Base-by-base conservation (phyloP, 23 red algal species). In the Gracilaria caudata region DNA sequence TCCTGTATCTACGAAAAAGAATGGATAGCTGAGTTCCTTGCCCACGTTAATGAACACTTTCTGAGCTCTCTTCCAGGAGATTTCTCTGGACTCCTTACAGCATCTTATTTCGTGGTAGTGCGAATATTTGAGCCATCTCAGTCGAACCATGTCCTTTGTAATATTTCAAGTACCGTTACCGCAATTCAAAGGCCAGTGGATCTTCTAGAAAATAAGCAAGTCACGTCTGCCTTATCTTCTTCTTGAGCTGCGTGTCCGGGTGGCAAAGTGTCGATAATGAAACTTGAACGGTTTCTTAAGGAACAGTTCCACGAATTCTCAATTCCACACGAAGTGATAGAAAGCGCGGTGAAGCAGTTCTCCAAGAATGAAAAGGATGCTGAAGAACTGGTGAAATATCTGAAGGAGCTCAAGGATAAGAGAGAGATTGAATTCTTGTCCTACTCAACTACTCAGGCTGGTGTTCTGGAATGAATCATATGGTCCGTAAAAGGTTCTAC, bases 401-500 rank as follows among this genome's bases (percentile, higher is more conserved):
- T n/a, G n/a, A n/a, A n/a, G n/a, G n/a, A n/a, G n/a, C n/a, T n/a
- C n/a, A n/a, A n/a, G n/a, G n/a, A n/a, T n/a, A 45, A 45, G 41
- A 10, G 41, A 45, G 10, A 45, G 10, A 20, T 56, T 56, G 12
- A 56, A 16, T 56, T 13, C 16, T n/a, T 56, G 16, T 7, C 3
- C 16, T 56, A 56, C 19, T 7, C 8, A 7, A 20, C 16, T 56
- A 16, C 6, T 16, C 53, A 21, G 4, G 12, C 8, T 56, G 21
- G 21, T 3, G 53, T 20, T 21, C 21, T 56, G 4, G 8, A 56
- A 20, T 20, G 16, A 3, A 20, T 56, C 16, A 56, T 20, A 3
- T 78, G 73, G 73, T 51, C 46, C 51, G 10, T 47, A 9, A 13
- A 44, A 78, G 73, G 39, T 16, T 78, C 73, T 23, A 19, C 4